Evolutionary conservation across 2,329 filamentous ascomycete genomes (phyloP), one percentile per base, ranked within the genome.

Genomic region (Ophidiomyces ophidiicola): DNA sequence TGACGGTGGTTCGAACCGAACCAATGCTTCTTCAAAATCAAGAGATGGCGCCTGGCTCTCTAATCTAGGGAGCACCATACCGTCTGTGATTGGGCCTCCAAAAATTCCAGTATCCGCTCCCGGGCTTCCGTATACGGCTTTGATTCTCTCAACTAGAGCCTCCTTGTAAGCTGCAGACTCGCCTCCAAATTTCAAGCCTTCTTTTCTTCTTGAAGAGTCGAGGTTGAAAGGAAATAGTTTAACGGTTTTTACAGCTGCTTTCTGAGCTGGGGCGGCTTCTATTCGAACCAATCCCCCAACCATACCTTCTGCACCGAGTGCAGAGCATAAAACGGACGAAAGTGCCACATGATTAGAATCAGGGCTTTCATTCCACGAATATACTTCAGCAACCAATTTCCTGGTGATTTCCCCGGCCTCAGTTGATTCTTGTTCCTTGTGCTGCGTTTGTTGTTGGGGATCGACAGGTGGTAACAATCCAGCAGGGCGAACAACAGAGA

Each of bases 251-350:
- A 84, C 66, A 0, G 74, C 69, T 28, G 74, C 76, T 43, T 76
- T 75, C 4, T 78, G 68, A 28, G 71, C 65, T 10, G 83, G 76
- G 1, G 88, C 87, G 6, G 82, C 78, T 55, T 96, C 86, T 20
- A 98, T 70, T 45, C 88, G 85, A 41, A 94, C 73, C 29, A 96
- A 75, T 0, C 86, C 84, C 8, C 90, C 90, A 6, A 93, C 82
- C 36, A 93, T 71, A 1, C 76, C 78, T 26, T 74, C 66, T 37
- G 74, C 77, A 2, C 78, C 79, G 15, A 98, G 68, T 1, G 81
- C 73, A 20, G 74, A 72, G 57, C 83, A 93, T 5, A 98, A 66
- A 3, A 78, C 63, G 0, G 78, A 73, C 1, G 90, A 96, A 17
- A 98, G 66, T 1, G 84, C 84, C 34, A 76, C 74, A 45, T 88